Evolutionary conservation across 352 stramenopile genomes (phyloP).

Genomic region (Pythium dissimile): DNA sequence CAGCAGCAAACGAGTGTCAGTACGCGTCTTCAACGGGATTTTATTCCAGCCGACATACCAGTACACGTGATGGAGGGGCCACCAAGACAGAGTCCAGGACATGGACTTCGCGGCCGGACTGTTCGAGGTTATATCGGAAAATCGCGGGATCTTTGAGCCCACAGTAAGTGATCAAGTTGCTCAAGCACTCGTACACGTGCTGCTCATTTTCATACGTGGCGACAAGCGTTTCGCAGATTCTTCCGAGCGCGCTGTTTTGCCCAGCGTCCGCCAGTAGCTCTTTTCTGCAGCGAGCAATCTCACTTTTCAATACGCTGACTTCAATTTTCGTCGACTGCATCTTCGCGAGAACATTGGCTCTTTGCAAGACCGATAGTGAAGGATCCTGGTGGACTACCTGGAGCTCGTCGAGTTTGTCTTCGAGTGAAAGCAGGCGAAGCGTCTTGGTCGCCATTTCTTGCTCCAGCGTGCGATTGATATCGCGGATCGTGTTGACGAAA

Average conservation of each 20-base stretch:
- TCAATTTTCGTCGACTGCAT: slow-evolving; percentile 41
- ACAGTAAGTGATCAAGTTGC: slow-evolving; percentile 56
- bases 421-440: slow-evolving; percentile 41
- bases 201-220: slow-evolving; percentile 71
- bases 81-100: slow-evolving; percentile 60
- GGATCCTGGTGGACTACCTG: background rate
- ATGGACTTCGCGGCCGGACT: slow-evolving; percentile 48
- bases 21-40: too few species aligned
- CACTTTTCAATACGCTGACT: slow-evolving; percentile 45
- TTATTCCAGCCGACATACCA: slow-evolving; percentile 23
- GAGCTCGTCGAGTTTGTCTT: slow-evolving; percentile 34
- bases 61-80: slow-evolving; percentile 36
- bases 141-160: slow-evolving; percentile 34
- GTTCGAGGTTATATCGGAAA: slow-evolving; percentile 55
- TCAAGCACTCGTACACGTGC: slow-evolving; percentile 65
- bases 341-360: background rate
- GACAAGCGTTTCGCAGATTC: slow-evolving; percentile 58
- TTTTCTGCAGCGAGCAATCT: slow-evolving; percentile 44
- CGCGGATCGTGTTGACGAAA: slow-evolving; percentile 52
- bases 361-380: background rate
- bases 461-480: slow-evolving; percentile 62
- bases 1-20: background rate
- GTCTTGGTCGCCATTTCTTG: slow-evolving; percentile 56
- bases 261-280: slow-evolving; percentile 49
- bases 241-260: slow-evolving; percentile 33